Evolutionary conservation across 2,329 filamentous ascomycete species (phyloP).

Genomic region (Stachybotrys chartarum): DNA sequence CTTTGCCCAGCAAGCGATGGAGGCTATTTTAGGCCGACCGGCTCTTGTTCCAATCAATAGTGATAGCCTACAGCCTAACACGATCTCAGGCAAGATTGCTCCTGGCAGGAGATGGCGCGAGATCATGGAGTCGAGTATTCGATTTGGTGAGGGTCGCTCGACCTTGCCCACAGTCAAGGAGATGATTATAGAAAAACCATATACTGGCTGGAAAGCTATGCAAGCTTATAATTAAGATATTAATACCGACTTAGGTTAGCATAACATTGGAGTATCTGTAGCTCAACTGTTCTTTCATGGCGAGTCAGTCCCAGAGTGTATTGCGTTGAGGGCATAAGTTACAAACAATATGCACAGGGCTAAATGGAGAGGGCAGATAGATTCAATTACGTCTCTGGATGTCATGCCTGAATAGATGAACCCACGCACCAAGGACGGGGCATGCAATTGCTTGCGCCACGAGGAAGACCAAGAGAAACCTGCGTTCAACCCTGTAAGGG

Average conservation of each 20-base stretch:
- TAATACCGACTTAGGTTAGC: background rate
- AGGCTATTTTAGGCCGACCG: conserved; percentile 43
- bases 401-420: no score
- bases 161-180: conserved; percentile 39
- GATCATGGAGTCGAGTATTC: conserved; percentile 41
- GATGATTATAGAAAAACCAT: conserved; percentile 31
- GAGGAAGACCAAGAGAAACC: no score
- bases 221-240: conserved; percentile 9
- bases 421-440: no score
- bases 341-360: no score
- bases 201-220: conserved; percentile 37
- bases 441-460: no score
- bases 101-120: conserved; percentile 45
- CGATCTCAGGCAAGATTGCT: conserved; percentile 43
- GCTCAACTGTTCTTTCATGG: no score
- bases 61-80: conserved; percentile 39
- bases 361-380: no score
- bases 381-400: no score
- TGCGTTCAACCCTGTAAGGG: no score
- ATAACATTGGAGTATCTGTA: no score
- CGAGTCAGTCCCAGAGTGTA: no score
- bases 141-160: conserved; percentile 35
- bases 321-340: no score
- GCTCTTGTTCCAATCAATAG: conserved; percentile 44
- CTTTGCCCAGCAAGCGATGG: conserved; percentile 45